phyloP scores from a whole-genome alignment of 78 protist genomes.

The Dictyostelium brefeldianum region DNA sequence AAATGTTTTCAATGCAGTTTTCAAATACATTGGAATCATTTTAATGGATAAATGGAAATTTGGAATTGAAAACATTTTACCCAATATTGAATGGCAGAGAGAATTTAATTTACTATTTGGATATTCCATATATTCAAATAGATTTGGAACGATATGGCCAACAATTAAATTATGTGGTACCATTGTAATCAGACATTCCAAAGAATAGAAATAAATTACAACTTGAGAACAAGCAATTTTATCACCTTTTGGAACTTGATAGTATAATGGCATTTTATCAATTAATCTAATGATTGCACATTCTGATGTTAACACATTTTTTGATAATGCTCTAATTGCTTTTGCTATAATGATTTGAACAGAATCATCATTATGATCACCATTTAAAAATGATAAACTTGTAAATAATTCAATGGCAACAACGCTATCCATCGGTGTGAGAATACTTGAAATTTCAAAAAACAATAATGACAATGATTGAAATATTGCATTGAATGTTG shows the following conservation, averaged over 20 bases:
- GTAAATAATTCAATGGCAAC: constrained; percentile 50
- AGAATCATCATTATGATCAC: constrained; percentile 47
- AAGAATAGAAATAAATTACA: constrained; percentile 33
- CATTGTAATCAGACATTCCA: constrained; percentile 7
- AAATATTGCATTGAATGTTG: constrained; percentile 35
- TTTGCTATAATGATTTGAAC: not conserved
- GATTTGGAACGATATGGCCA: constrained; percentile 64
- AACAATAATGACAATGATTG: constrained; percentile 35
- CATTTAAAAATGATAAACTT: constrained; percentile 24
- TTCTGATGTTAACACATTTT: constrained; percentile 43
- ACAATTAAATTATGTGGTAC: constrained; percentile 64
- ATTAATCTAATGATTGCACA: constrained; percentile 66
- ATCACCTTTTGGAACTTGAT: constrained; percentile 37
- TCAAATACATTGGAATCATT: constrained; percentile 66
- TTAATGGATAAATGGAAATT: constrained; percentile 30
- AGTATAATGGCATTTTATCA: constrained; percentile 55
- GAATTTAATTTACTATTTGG: constrained; percentile 60
- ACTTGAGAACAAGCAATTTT: constrained; percentile 38
- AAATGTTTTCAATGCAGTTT: constrained; percentile 23
- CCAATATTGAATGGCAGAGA: constrained; percentile 22
- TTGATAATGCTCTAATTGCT: constrained; percentile 31
- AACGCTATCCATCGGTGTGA: constrained; percentile 60
- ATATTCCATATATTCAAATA: constrained; percentile 78
- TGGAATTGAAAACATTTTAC: constrained; percentile 57
- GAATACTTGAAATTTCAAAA: constrained; percentile 18